These are phyloP conservation scores for Bonia amplexicaulis DNA, from an alignment of 176 grass and related monocot species.

Conservation along the genomic window DNA sequence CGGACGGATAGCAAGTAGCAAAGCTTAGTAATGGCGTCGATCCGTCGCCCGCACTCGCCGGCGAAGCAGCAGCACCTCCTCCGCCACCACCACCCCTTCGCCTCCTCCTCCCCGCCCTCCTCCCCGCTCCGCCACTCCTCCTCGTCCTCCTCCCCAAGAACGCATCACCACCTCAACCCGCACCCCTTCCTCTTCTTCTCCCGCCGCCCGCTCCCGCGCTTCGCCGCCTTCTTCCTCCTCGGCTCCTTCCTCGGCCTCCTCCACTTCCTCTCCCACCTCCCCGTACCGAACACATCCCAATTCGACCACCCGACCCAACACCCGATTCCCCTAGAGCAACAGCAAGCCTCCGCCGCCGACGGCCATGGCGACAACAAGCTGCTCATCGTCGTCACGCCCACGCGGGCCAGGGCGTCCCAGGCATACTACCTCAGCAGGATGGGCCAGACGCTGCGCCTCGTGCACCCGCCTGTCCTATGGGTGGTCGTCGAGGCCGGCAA, in stretches of 20 bases:
- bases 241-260: constrained; percentile 77
- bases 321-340: not conserved
- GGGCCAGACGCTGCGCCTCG: constrained; percentile 75
- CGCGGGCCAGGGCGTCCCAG: constrained; percentile 67
- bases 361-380: not conserved
- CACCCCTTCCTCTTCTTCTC: constrained; percentile 32
- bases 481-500: constrained; percentile 72
- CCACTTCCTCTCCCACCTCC: constrained; percentile 57
- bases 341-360: no score
- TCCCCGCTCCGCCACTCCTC: constrained; percentile 48
- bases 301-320: not conserved
- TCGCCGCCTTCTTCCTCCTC: constrained; percentile 72
- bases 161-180: not conserved
- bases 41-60: constrained; percentile 62
- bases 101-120: constrained; percentile 28
- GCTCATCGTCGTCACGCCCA: constrained; percentile 72
- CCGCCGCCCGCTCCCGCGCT: constrained; percentile 44
- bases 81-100: constrained; percentile 31
- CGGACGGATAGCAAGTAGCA: no score
- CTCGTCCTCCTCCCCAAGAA: constrained; percentile 19
- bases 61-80: constrained; percentile 46
- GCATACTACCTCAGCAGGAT: constrained; percentile 65
- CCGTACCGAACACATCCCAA: not conserved
- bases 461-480: constrained; percentile 58
- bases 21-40: constrained; percentile 40